Base-by-base conservation (phyloP, 257 asterid genomes). In the Nicotiana sylvestris region DNA sequence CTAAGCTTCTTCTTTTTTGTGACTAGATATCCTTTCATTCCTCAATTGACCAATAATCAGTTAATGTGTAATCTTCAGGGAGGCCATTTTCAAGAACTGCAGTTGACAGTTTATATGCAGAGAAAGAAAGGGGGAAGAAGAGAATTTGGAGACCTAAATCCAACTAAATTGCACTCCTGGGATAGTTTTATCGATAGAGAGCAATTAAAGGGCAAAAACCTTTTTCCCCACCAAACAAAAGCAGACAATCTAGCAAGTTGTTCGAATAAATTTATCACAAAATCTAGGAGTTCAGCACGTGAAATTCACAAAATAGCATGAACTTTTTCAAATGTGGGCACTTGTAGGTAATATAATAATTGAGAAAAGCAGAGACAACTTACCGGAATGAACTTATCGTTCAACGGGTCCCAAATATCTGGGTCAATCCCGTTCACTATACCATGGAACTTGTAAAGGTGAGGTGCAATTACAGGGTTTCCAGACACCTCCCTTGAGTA, bases 381-480 rank as follows among this genome's bases (percentile, higher is more conserved):
- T 85, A 94, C 99, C 61, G 98, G 99, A 81, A 96, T 83, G 87
- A 91, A 92, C 81, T 91, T 91, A 87, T 96, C 98, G 72, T 94
- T 94, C 62, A 85, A 96, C 21, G 99, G 99, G 81, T 96, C 99
- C 99, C 99, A 96, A 37, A 96, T 94, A 85, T 96, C 99, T 16
- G 97, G 97, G 85, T 96, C 98, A 84, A 96, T 96, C 85, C 99
- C 99, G 87, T 96, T 96, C 58, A 94, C 87, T 84, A 96, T 93
- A 66, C 99, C 99, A 78, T 93, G 99, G 78, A 96, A 96, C 91
- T 96, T 96, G 92, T 83, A 88, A 84, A 93, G 91, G 87, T 94
- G 88, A 80, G 96, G 92, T 69, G 97, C 92, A 85, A 96, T 82
- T 25, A 86, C 84, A 55, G 97, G 90, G 90, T 94, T 89, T 78